phyloP scores from a whole-genome alignment of 208 protist species.

The Leishmania martiniquensis region DNA sequence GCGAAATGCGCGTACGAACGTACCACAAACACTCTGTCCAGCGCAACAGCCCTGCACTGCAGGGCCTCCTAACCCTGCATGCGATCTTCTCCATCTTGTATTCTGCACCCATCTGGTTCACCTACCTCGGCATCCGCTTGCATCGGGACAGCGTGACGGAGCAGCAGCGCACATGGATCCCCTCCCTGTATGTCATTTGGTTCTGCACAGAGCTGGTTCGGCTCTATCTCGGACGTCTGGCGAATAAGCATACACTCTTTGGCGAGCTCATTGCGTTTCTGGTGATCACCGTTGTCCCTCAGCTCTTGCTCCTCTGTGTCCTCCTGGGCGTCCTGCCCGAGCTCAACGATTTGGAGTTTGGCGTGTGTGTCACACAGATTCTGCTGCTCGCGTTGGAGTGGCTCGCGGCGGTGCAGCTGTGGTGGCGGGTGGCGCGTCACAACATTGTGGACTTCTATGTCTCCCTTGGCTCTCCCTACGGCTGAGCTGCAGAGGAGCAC shows the following conservation, averaged over 20 bases:
- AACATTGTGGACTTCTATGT: constrained; percentile 84
- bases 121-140: constrained; percentile 48
- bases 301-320: constrained; percentile 55
- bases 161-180: constrained; percentile 46
- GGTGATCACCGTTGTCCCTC: constrained; percentile 51
- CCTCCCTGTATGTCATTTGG: constrained; percentile 54
- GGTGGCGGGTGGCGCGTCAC: constrained; percentile 48
- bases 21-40: constrained; percentile 64
- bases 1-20: constrained; percentile 70
- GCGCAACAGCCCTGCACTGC: constrained; percentile 55
- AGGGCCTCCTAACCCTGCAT: constrained; percentile 50
- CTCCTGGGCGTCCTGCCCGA: constrained; percentile 44
- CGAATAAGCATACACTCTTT: constrained; percentile 53
- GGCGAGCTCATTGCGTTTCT: constrained; percentile 54
- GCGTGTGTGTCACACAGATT: constrained; percentile 61
- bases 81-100: constrained; percentile 58
- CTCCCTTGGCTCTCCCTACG: constrained; percentile 29
- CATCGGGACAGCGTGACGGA: constrained; percentile 15
- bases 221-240: constrained; percentile 45
- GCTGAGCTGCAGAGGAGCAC: neutral
- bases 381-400: constrained; percentile 54
- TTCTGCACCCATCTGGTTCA: constrained; percentile 51
- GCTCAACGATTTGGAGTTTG: constrained; percentile 61
- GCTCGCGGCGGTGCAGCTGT: constrained; percentile 32
- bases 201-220: constrained; percentile 48